These are phyloP conservation scores for Gynandropsis gynandra DNA, from an alignment of 345 rosid genomes.

Conservation along the genomic window DNA sequence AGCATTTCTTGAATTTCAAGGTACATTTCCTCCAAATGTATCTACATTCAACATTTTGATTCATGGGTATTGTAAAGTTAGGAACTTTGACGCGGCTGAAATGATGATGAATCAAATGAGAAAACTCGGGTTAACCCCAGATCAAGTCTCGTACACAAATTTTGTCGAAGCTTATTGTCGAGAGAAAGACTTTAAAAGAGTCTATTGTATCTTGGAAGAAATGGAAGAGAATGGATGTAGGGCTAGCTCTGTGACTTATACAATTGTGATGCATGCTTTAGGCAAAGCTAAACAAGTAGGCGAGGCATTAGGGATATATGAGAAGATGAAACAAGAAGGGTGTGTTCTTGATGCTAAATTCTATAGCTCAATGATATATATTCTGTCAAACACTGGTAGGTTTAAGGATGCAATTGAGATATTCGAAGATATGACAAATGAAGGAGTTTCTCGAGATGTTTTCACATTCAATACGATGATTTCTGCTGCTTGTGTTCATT, in stretches of 20 bases:
- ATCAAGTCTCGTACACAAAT: constrained; percentile 58
- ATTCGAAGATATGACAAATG: constrained; percentile 65
- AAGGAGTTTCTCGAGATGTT: constrained; percentile 48
- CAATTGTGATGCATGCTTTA: constrained; percentile 60
- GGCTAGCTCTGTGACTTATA: constrained; percentile 56
- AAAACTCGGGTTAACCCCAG: constrained; percentile 38
- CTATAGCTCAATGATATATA: constrained; percentile 57
- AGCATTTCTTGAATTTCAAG: constrained; percentile 39
- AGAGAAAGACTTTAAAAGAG: constrained; percentile 64
- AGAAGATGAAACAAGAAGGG: constrained; percentile 58
- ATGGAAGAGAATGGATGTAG: constrained; percentile 56
- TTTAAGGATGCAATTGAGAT: constrained; percentile 55
- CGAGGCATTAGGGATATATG: constrained; percentile 60
- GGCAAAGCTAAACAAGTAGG: constrained; percentile 61
- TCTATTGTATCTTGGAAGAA: constrained; percentile 45
- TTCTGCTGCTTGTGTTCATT: constrained; percentile 42
- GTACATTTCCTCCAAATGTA: constrained; percentile 26
- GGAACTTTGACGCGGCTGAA: constrained; percentile 51
- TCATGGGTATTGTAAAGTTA: constrained; percentile 72
- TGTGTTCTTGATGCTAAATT: constrained; percentile 60
- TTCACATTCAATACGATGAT: constrained; percentile 57
- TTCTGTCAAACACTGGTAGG: constrained; percentile 62
- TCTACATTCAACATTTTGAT: constrained; percentile 53
- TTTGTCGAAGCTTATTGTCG: constrained; percentile 59
- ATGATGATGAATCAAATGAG: constrained; percentile 56